Percentiles rank a stretch among this genome's conserved stretches.
Conservation (phyloP, 768 basidiomycete genomes). For the Megacollybia marginata region DNA sequence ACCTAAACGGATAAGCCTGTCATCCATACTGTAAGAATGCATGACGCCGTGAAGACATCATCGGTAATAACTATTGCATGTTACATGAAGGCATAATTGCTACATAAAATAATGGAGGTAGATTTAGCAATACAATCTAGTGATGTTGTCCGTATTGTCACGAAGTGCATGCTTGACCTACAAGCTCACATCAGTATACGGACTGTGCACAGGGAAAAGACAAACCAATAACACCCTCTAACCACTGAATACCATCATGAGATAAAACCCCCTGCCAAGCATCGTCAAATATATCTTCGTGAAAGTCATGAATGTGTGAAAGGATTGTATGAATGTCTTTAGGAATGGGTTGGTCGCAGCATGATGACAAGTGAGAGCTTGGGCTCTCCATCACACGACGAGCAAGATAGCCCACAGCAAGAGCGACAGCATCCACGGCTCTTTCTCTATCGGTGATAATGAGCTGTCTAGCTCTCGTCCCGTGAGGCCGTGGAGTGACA, state of each 20-base stretch:
- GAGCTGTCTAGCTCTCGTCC: background rate
- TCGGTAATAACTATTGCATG: background rate
- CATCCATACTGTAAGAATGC: too few species aligned
- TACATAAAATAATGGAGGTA: background rate
- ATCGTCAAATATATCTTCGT: background rate
- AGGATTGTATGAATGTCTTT: background rate
- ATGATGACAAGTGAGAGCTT: background rate
- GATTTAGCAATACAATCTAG: background rate
- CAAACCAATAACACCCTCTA: background rate
- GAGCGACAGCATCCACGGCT: background rate
- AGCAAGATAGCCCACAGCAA: background rate
- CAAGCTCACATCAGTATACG: too few species aligned
- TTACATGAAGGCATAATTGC: background rate
- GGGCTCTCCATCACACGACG: background rate
- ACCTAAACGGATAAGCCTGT: too few species aligned
- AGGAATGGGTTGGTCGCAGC: background rate
- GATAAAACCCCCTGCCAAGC: background rate
- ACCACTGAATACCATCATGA: background rate
- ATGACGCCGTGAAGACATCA: too few species aligned
- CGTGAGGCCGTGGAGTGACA: background rate
- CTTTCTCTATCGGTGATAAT: background rate
- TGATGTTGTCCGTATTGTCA: background rate
- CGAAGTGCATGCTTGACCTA: too few species aligned
- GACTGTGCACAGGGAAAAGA: background rate
- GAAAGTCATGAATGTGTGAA: background rate